phyloP scores from a whole-genome alignment of 2,329 filamentous ascomycete species.

The Cordyceps cateniannulata region DNA sequence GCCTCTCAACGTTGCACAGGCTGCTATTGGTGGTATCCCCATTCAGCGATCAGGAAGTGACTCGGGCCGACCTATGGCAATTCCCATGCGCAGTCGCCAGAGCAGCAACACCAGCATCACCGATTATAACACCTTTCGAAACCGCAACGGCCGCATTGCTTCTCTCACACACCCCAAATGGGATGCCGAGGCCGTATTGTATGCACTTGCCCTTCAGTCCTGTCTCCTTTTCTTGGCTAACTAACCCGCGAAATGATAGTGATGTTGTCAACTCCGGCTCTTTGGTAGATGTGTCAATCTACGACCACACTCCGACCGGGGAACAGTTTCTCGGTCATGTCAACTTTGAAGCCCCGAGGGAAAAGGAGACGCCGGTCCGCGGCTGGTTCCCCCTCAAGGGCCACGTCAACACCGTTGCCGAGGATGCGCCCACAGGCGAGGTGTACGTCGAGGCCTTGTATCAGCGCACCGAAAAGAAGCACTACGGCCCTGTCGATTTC shows the following conservation, averaged over 20 bases:
- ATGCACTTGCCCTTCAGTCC: constrained; percentile 22
- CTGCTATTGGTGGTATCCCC: constrained; percentile 47
- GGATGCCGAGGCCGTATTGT: constrained; percentile 96
- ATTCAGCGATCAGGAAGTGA: constrained; percentile 72
- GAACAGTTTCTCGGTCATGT: constrained; percentile 92
- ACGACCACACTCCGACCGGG: constrained; percentile 71
- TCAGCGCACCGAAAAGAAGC: constrained; percentile 80
- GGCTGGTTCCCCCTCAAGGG: constrained; percentile 82
- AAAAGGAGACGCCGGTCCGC: constrained; percentile 63
- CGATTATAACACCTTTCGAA: constrained; percentile 56
- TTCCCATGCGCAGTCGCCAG: constrained; percentile 93
- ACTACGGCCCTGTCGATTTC: constrained; percentile 92
- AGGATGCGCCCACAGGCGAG: constrained; percentile 76
- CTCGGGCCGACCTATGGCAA: constrained; percentile 78
- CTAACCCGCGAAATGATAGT: constrained; percentile 39
- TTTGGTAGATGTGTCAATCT: constrained; percentile 86
- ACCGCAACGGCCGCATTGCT: constrained; percentile 45
- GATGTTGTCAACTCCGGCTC: constrained; percentile 91
- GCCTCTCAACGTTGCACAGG: constrained; percentile 38
- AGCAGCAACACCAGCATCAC: constrained; percentile 87
- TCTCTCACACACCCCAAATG: constrained; percentile 81
- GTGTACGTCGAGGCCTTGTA: constrained; percentile 83
- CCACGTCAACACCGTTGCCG: constrained; percentile 62
- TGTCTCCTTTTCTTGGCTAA: too few relatives aligned
- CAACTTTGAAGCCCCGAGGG: constrained; percentile 63